phyloP scores from a whole-genome alignment of 495 filamentous ascomycete species.

The Podospora tetraspora region DNA sequence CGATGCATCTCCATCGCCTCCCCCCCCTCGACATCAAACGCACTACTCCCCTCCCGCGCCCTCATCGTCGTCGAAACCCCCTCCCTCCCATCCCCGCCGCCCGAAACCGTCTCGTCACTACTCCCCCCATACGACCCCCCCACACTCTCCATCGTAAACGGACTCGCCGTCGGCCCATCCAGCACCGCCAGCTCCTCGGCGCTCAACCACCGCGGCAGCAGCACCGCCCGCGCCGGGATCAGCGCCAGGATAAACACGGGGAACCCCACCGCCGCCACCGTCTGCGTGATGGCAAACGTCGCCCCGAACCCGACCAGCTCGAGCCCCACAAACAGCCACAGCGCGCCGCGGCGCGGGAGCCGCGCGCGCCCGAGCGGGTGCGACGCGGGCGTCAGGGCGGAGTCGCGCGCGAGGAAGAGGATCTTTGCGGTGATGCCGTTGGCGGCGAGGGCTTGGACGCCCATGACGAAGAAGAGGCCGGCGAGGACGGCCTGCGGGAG shows the following conservation, averaged over 20 bases:
- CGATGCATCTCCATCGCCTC: neutral
- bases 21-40: neutral
- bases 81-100: no score
- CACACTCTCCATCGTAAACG: conserved; percentile 80
- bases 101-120: neutral
- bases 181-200: conserved; percentile 62
- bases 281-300: conserved; percentile 94
- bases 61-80: neutral
- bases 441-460: conserved; percentile 68
- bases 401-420: conserved; percentile 68
- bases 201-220: conserved; percentile 68
- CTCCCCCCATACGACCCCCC: conserved; percentile 47
- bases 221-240: conserved; percentile 67
- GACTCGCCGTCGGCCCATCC: conserved; percentile 76
- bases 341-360: conserved; percentile 53
- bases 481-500: conserved; percentile 86
- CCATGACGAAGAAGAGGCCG: conserved; percentile 94
- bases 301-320: conserved; percentile 76
- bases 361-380: conserved; percentile 56
- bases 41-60: neutral
- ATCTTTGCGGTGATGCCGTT: conserved; percentile 84
- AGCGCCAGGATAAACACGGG: conserved; percentile 78
- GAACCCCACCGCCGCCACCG: conserved; percentile 90
- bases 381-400: conserved; percentile 52
- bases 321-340: conserved; percentile 73